Evolutionary conservation across 306 rosid genomes (phyloP).

Genomic region (Begonia loranthoides): DNA sequence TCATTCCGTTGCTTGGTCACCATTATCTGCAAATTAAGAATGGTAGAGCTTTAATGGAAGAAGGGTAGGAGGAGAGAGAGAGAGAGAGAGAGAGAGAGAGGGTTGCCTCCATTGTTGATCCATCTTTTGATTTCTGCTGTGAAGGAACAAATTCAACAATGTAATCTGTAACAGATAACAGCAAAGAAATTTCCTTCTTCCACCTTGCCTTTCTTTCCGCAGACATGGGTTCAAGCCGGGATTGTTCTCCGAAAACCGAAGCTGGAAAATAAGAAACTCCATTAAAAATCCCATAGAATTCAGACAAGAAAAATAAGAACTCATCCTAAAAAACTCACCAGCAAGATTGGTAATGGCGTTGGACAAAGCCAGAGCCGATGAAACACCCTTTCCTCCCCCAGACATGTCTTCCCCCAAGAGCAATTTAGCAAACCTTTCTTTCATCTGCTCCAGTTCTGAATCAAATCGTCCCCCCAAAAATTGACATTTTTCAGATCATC

Average conservation of each 20-base stretch:
- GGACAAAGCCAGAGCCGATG: conserved; percentile 92
- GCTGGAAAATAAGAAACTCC: conserved; percentile 28
- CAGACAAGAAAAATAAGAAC: background rate
- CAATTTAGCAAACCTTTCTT: conserved; percentile 82
- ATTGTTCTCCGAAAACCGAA: conserved; percentile 84
- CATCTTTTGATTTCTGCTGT: conserved; percentile 72
- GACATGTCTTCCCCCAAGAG: conserved; percentile 98
- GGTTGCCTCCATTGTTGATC: conserved; percentile 73
- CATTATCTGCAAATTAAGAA: conserved; percentile 53
- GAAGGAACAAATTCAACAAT: conserved; percentile 86
- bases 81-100: background rate
- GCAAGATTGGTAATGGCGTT: conserved; percentile 96
- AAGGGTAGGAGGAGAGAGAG: background rate
- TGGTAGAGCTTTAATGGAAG: background rate
- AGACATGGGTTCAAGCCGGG: conserved; percentile 79
- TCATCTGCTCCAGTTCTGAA: conserved; percentile 85
- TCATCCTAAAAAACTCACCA: conserved; percentile 22
- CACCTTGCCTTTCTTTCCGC: conserved; percentile 63
- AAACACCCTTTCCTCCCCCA: conserved; percentile 97
- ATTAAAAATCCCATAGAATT: background rate
- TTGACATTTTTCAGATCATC: background rate
- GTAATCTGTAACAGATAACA: conserved; percentile 73
- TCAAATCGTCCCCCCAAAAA: conserved; percentile 17
- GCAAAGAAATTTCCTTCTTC: conserved; percentile 81
- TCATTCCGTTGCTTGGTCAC: conserved; percentile 82